These are phyloP conservation scores for Calycina herbarum DNA, from an alignment of 2,329 filamentous ascomycete genomes.

Conservation along the genomic window DNA sequence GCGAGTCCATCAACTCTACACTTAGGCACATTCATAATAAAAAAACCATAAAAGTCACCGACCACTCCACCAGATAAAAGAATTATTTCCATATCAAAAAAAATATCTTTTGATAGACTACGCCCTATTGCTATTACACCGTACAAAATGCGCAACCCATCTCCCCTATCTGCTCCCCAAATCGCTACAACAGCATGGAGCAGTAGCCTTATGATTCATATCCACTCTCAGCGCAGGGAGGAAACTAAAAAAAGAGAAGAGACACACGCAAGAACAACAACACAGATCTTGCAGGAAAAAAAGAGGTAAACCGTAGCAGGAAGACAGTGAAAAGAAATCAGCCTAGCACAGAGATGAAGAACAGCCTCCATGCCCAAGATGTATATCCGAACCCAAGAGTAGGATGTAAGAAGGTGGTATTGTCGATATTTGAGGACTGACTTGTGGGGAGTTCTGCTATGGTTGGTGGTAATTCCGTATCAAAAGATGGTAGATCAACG, in stretches of 20 bases:
- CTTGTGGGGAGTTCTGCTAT: conserved; percentile 24
- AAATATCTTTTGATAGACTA: conserved; percentile 40
- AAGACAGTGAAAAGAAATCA: conserved; percentile 33
- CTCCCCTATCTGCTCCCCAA: conserved; percentile 28
- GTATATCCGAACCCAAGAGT: conserved; percentile 33
- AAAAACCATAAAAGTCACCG: too few relatives aligned
- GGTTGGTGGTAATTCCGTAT: conserved; percentile 27
- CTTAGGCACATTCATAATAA: too few relatives aligned
- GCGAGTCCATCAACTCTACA: too few relatives aligned
- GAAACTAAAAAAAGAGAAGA: conserved; percentile 24
- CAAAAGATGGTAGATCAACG: conserved; percentile 34
- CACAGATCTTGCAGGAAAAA: conserved; percentile 37
- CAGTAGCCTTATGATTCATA: conserved; percentile 35
- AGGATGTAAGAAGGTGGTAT: conserved; percentile 27
- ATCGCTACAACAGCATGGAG: conserved; percentile 22
- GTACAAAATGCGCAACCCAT: conserved; percentile 38
- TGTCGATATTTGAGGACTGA: conserved; percentile 20
- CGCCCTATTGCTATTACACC: conserved; percentile 42
- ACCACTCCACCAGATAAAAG: background rate
- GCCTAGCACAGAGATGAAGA: conserved; percentile 31
- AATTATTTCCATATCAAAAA: background rate
- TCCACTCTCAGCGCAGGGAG: conserved; percentile 32
- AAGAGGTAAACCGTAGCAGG: conserved; percentile 22
- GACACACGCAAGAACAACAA: conserved; percentile 26
- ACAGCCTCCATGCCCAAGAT: conserved; percentile 36